Evolutionary conservation across 495 filamentous ascomycete species (phyloP).

Genomic region (Penicillium herquei): DNA sequence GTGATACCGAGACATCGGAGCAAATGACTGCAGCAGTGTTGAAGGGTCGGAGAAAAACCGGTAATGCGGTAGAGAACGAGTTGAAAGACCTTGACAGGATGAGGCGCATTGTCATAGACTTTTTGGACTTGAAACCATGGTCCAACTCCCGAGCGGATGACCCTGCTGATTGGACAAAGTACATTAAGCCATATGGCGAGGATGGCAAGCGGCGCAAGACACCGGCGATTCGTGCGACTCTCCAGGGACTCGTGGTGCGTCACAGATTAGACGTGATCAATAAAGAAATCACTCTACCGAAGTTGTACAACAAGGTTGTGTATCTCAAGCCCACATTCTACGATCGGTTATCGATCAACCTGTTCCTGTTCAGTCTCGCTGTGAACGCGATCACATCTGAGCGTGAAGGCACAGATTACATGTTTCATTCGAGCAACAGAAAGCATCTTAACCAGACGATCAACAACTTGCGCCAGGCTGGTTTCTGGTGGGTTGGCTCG

Average conservation of each 20-base stretch:
- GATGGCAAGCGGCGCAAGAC: slow-evolving; percentile 54
- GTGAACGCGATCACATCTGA: slow-evolving; percentile 91
- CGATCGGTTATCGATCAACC: slow-evolving; percentile 78
- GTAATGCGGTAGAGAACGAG: slow-evolving; percentile 50
- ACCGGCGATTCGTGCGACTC: slow-evolving; percentile 62
- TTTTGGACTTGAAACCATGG: slow-evolving; percentile 79
- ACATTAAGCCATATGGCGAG: slow-evolving; percentile 65
- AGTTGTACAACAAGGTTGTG: slow-evolving; percentile 67
- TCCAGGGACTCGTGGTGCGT: slow-evolving; percentile 79
- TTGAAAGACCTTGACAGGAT: slow-evolving; percentile 72
- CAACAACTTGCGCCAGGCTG: slow-evolving; percentile 78
- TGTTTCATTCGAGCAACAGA: slow-evolving; percentile 74
- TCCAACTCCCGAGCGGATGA: slow-evolving; percentile 49
- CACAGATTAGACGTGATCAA: slow-evolving; percentile 70
- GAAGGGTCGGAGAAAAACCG: slow-evolving; percentile 35
- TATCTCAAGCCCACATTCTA: slow-evolving; percentile 78
- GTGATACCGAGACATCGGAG: slow-evolving; percentile 35
- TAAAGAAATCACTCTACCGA: slow-evolving; percentile 62
- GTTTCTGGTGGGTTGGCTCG: slow-evolving; percentile 87
- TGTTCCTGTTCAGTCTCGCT: slow-evolving; percentile 77
- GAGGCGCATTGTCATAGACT: slow-evolving; percentile 65
- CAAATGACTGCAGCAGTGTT: slow-evolving; percentile 29
- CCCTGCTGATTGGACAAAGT: slow-evolving; percentile 65
- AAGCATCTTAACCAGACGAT: slow-evolving; percentile 64
- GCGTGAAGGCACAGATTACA: slow-evolving; percentile 77